phyloP scores from a whole-genome alignment of 768 basidiomycete genomes.

The Strobilomyces dryophilus region DNA sequence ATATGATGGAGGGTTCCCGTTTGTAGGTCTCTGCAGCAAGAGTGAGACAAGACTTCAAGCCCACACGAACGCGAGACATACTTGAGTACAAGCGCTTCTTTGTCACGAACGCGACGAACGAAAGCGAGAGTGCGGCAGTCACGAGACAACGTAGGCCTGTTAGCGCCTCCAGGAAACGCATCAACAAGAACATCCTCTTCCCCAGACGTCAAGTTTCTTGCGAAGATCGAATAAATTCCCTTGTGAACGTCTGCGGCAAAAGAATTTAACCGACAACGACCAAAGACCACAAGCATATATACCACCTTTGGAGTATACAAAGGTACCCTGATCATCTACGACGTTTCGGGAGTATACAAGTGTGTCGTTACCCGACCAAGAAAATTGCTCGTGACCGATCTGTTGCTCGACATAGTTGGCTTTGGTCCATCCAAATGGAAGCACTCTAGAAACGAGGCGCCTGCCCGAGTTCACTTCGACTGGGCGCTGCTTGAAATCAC shows the following conservation, averaged over 20 bases:
- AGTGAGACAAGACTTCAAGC: background rate
- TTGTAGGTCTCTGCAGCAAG: slow-evolving; percentile 49
- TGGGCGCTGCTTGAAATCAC: slow-evolving; percentile 14
- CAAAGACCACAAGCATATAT: background rate
- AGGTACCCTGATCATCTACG: slow-evolving; percentile 40
- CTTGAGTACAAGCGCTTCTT: slow-evolving; percentile 71
- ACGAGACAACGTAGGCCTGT: slow-evolving; percentile 63
- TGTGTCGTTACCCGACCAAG: slow-evolving; percentile 55
- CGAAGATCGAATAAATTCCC: slow-evolving; percentile 70
- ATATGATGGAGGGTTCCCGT: slow-evolving; percentile 62
- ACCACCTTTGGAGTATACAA: slow-evolving; percentile 64
- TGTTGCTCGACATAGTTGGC: slow-evolving; percentile 64
- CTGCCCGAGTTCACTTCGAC: slow-evolving; percentile 41
- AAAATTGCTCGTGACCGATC: slow-evolving; percentile 68
- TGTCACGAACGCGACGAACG: slow-evolving; percentile 68
- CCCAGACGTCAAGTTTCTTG: slow-evolving; percentile 57
- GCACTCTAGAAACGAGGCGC: slow-evolving; percentile 49
- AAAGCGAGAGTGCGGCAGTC: slow-evolving; percentile 70
- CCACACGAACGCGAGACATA: slow-evolving; percentile 29
- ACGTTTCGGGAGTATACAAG: slow-evolving; percentile 68
- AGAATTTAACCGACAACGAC: background rate
- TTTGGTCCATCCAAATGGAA: slow-evolving; percentile 59
- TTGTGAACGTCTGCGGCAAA: slow-evolving; percentile 52
- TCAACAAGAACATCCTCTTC: slow-evolving; percentile 49
- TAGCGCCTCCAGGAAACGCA: slow-evolving; percentile 66